phyloP scores from a whole-genome alignment of 1,284 basidiomycete genomes.

The Xerocomus nothofagi region DNA sequence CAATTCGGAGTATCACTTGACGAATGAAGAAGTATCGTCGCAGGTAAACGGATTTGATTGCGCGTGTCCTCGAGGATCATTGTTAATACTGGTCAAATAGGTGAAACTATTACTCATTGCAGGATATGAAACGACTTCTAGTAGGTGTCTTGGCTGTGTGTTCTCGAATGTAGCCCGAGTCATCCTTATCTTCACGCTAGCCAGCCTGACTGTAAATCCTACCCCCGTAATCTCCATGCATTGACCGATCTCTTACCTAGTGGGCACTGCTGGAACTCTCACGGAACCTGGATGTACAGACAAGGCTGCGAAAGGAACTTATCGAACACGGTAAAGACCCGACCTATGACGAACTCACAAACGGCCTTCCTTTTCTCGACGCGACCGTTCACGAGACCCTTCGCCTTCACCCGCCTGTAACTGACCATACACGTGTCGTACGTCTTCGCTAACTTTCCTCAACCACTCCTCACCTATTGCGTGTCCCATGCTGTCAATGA shows the following conservation, averaged over 20 bases:
- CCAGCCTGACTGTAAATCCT: conserved; percentile 20
- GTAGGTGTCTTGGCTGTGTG: not conserved
- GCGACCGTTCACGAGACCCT: conserved; percentile 25
- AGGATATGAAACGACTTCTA: conserved; percentile 1
- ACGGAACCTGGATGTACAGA: conserved; percentile 30
- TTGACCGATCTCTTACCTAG: conserved; percentile 3
- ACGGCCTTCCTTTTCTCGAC: conserved; percentile 24
- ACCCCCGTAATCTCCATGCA: not conserved
- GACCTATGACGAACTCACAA: conserved; percentile 23
- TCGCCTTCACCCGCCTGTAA: conserved; percentile 7
- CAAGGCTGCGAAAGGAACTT: conserved; percentile 42
- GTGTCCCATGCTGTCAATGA: not conserved
- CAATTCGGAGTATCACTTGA: conserved; percentile 45
- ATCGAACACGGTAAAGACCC: conserved; percentile 26
- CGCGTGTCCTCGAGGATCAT: not conserved
- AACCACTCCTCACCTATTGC: not conserved
- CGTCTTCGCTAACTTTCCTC: conserved; percentile 14
- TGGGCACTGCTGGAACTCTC: conserved; percentile 33
- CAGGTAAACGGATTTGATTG: conserved; percentile 35
- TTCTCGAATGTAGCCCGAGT: not conserved
- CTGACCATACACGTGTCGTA: conserved; percentile 43
- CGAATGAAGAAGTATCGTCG: conserved; percentile 66
- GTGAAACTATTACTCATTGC: not conserved
- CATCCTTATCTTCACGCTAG: not conserved
- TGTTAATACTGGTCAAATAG: not conserved